Conservation (phyloP, 1,284 basidiomycete species). For the Pyrrhoderma lamaoense region DNA sequence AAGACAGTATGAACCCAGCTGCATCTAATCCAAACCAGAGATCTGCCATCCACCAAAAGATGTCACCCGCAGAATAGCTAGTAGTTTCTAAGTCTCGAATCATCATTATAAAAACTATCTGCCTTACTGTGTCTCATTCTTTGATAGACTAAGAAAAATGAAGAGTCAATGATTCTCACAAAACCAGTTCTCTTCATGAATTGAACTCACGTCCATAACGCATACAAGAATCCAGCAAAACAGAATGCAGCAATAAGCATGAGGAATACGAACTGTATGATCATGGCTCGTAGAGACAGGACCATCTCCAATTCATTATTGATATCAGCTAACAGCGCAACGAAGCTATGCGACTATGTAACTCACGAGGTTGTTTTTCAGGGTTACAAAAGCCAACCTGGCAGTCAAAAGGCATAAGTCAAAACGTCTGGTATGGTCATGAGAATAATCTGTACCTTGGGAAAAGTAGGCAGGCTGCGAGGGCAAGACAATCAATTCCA, state of each 20-base stretch:
- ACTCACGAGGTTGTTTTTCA: constrained; percentile 71
- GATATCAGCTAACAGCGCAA: not conserved
- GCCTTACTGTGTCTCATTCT: constrained; percentile 47
- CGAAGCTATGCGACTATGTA: not conserved
- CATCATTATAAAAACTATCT: not conserved
- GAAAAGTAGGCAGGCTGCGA: constrained; percentile 83
- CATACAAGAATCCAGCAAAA: constrained; percentile 86
- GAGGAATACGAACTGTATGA: constrained; percentile 66
- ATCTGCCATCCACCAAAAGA: constrained; percentile 80
- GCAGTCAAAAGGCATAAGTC: not conserved
- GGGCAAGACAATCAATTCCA: constrained; percentile 66
- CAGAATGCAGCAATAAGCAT: constrained; percentile 89
- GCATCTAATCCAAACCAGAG: constrained; percentile 88
- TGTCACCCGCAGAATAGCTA: constrained; percentile 38
- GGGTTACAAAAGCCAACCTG: constrained; percentile 80
- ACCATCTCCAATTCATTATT: too few relatives aligned
- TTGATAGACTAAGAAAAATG: constrained; percentile 41
- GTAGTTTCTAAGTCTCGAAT: not conserved
- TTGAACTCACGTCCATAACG: constrained; percentile 78
- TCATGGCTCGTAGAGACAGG: constrained; percentile 72
- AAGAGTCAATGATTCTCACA: not conserved
- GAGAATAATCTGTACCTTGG: constrained; percentile 48
- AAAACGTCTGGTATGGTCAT: not conserved
- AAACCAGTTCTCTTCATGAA: constrained; percentile 7
- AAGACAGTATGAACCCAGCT: constrained; percentile 70